phyloP scores from a whole-genome alignment of 2,329 filamentous ascomycete genomes.

The Talaromyces sp. region DNA sequence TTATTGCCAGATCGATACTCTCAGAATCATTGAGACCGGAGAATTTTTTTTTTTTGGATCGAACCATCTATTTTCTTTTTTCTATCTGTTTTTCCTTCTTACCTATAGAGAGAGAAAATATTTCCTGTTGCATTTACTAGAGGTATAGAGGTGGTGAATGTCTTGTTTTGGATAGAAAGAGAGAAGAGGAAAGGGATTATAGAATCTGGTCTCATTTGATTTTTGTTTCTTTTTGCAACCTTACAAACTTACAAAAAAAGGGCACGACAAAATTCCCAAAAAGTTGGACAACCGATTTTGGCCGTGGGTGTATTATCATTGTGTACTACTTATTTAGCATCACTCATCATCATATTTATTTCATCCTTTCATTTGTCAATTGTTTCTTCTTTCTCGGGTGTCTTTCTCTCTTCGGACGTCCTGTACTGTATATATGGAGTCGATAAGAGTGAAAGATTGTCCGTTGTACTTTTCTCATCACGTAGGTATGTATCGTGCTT shows the following conservation, averaged over 20 bases:
- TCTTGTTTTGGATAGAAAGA: constrained; percentile 11
- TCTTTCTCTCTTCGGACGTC: not conserved
- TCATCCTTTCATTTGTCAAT: constrained; percentile 11
- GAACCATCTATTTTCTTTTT: constrained; percentile 8
- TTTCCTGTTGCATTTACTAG: constrained; percentile 7
- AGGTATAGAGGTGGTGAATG: constrained; percentile 13
- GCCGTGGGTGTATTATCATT: constrained; percentile 15
- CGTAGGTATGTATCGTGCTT: not conserved
- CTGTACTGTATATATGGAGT: constrained; percentile 6
- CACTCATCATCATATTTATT: constrained; percentile 15
- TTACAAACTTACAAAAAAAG: not conserved
- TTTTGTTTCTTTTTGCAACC: not conserved
- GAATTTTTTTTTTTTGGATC: not conserved
- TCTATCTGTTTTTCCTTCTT: constrained; percentile 2
- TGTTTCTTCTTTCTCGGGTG: not conserved
- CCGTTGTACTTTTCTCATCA: not conserved
- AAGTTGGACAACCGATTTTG: constrained; percentile 16
- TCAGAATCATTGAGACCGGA: constrained; percentile 5
- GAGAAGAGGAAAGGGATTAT: constrained; percentile 9
- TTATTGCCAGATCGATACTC: constrained; percentile 8
- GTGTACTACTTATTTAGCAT: constrained; percentile 18
- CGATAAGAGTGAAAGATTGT: not conserved
- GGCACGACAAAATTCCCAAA: constrained; percentile 14
- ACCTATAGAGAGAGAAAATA: constrained; percentile 10
- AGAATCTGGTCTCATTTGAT: constrained; percentile 12